These are phyloP conservation scores for Amanita thiersii DNA, from an alignment of 768 basidiomycete species.

Conservation along the genomic window DNA sequence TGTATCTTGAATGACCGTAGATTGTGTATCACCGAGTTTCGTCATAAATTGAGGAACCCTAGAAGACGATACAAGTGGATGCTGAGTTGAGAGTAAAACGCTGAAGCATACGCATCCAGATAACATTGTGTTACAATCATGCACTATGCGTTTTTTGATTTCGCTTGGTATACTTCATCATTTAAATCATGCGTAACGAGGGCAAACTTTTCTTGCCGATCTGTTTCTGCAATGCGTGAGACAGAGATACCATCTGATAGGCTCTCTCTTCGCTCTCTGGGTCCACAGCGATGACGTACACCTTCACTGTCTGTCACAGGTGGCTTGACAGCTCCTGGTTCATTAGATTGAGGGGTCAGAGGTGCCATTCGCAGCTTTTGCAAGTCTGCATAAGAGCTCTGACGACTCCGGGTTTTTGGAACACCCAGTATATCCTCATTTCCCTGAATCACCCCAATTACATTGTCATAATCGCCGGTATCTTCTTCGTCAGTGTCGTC, in stretches of 20 bases:
- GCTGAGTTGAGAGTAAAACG: too few species aligned
- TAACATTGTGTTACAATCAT: not conserved
- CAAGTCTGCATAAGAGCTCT: constrained; percentile 76
- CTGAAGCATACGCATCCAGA: too few species aligned
- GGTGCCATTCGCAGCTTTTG: constrained; percentile 50
- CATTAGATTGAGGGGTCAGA: constrained; percentile 11
- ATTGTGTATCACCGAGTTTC: not conserved
- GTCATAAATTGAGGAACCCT: too few species aligned
- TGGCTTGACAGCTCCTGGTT: constrained; percentile 8
- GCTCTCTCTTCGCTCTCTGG: constrained; percentile 51
- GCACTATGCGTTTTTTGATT: constrained; percentile 13
- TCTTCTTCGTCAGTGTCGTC: constrained; percentile 83
- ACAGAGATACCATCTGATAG: constrained; percentile 61
- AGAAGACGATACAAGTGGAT: too few species aligned
- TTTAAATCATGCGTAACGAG: constrained; percentile 64
- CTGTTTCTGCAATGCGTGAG: constrained; percentile 50
- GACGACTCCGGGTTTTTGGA: constrained; percentile 49
- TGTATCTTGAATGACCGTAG: not conserved
- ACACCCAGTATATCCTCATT: constrained; percentile 34
- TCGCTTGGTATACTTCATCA: constrained; percentile 41
- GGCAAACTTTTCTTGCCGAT: constrained; percentile 48
- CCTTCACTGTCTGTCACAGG: constrained; percentile 26
- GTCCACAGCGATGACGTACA: constrained; percentile 34
- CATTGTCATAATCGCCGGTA: constrained; percentile 86
- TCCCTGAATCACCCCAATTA: constrained; percentile 55